A percentile compares a stretch with the other conserved stretches of the same genome.
These are phyloP conservation scores for Lizonia empirigonia DNA, from an alignment of 2,329 filamentous ascomycete species.

Conservation along the genomic window DNA sequence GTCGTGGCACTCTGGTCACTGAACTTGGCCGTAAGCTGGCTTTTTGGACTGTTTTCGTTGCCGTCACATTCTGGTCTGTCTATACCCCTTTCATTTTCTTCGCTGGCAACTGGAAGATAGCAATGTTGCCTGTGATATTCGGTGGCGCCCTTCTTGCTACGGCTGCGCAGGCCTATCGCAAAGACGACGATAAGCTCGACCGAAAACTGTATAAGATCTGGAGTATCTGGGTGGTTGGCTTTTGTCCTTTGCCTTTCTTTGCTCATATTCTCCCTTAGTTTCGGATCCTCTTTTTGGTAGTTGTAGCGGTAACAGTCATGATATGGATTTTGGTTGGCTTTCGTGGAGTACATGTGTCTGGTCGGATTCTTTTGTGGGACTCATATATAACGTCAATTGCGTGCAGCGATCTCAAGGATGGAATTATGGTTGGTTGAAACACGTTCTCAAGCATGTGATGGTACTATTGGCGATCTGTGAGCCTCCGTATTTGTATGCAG, in stretches of 20 bases:
- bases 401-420: no score
- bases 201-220: constrained; percentile 23
- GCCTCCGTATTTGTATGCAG: no score
- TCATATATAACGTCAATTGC: no score
- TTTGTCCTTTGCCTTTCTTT: constrained; percentile 21
- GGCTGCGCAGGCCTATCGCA: not conserved
- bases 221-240: constrained; percentile 24
- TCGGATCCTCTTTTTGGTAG: no score
- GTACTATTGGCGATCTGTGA: no score
- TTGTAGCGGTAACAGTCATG: no score
- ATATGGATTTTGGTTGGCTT: no score
- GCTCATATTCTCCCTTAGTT: not conserved
- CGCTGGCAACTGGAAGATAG: constrained; percentile 6
- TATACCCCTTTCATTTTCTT: constrained; percentile 18
- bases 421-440: no score
- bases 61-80: constrained; percentile 19
- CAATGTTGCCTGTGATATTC: constrained; percentile 5
- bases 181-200: constrained; percentile 5
- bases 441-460: no score
- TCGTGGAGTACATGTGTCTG: no score
- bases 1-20: constrained; percentile 84
- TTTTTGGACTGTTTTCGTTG: constrained; percentile 16
- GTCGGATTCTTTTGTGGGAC: no score
- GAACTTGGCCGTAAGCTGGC: constrained; percentile 60
- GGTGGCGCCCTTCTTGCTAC: constrained; percentile 12